Evolutionary conservation across 108 stramenopile species (phyloP), one percentile per base, ranked within the genome.

Genomic region (Fistulifera pelliculosa): DNA sequence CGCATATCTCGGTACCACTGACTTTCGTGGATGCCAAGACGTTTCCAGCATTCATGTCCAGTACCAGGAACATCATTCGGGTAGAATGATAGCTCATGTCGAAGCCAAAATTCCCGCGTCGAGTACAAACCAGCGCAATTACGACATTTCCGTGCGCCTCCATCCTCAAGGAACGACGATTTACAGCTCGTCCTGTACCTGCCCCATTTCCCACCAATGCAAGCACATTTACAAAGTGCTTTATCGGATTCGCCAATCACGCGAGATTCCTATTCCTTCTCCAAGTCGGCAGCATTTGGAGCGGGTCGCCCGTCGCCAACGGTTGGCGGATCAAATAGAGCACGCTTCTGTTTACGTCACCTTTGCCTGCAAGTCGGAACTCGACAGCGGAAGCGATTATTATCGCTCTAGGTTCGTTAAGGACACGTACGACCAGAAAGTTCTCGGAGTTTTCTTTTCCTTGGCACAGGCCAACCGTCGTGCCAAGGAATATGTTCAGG

Each of bases 221-320:
- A 45, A 45, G 21, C 44, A 45, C 44, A 45, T 45, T 45, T 11
- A 45, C 44, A 17, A 21, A 21, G 44, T 45, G 44, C 44, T 45
- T 21, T 45, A 45, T 45, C 44, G 44, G 19, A 45, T 45, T 11
- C 44, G 44, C 44, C 17, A 21, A 21, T 45, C 44, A 5, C 44
- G 44, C 19, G 21, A 21, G 2, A 21, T 21, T 21, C 44, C 44
- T 21, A 45, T 45, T 21, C 44, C 44, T 21, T 5, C 19, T 21
- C 44, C 44, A 21, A 45, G 44, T 45, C 7, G 7, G 3, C 19
- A 45, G 21, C 17, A 17, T 21, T 45, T 45, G 44, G 44, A 21
- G 21, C 44, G 44, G 2, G 44, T 21, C 19, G 44, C 44, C 17
- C 44, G 21, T 21, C 44, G 44, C 21, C 7, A 21, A 45, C 17